phyloP scores from a whole-genome alignment of 1,284 basidiomycete genomes.

The Schizophyllum commune region DNA sequence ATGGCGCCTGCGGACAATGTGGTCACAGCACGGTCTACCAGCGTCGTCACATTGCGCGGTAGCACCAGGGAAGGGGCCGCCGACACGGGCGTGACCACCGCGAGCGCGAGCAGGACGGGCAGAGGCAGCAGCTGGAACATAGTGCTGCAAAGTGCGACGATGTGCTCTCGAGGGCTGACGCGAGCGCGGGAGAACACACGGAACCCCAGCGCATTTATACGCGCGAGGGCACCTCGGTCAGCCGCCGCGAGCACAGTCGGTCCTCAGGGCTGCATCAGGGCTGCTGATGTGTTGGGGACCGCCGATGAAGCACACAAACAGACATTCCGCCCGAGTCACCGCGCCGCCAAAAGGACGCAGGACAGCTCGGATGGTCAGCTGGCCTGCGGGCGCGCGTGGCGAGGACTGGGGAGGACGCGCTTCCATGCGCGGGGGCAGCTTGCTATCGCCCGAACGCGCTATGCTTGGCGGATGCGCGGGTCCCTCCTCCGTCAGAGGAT shows the following conservation, averaged over 20 bases:
- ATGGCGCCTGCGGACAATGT: conserved; percentile 8
- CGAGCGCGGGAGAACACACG: not conserved
- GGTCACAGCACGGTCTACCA: not conserved
- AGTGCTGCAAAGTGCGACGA: not conserved
- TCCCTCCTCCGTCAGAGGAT: too few relatives aligned
- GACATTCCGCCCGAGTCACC: too few relatives aligned
- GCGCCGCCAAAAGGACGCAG: too few relatives aligned
- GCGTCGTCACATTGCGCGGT: not conserved
- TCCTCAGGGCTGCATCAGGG: not conserved
- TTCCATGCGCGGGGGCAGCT: too few relatives aligned
- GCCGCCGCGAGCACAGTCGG: too few relatives aligned
- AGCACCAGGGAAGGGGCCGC: not conserved
- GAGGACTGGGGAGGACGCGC: not conserved
- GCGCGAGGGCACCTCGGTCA: not conserved
- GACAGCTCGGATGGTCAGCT: not conserved
- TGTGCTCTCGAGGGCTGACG: not conserved
- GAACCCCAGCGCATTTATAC: not conserved
- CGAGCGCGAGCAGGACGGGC: not conserved
- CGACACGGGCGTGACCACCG: not conserved
- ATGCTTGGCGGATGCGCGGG: too few relatives aligned
- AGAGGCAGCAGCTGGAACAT: not conserved
- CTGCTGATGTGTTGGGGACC: not conserved
- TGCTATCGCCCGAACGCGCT: too few relatives aligned
- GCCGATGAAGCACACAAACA: too few relatives aligned
- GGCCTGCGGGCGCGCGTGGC: not conserved